Base-by-base conservation (phyloP, 2,329 filamentous ascomycete genomes). In the Drechslerella coelobrocha region DNA sequence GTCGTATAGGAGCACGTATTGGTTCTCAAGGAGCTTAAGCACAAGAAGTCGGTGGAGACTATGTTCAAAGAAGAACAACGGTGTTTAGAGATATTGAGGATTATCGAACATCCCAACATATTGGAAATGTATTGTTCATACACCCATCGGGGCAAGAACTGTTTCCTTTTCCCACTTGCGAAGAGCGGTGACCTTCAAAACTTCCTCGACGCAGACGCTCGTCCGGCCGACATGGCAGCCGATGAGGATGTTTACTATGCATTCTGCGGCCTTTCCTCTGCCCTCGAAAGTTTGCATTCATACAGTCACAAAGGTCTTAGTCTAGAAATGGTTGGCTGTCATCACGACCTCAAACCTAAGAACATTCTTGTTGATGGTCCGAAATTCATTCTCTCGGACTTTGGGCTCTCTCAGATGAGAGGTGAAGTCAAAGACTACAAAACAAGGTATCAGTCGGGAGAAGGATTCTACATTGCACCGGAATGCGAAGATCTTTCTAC, bases 341-440 rank as follows among this genome's bases (percentile, higher is more conserved):
- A 78, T 61, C 75, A 77, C 34, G 77, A 78, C 29, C 52, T 78
- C 1, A 63, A 72, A n/a, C 77, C 77, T 8, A 19, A 31, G 4
- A 78, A 78, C 54, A 74, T 78, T 34, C 72, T 78, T 12, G 68
- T 78, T n/a, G 48, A 51, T 27, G 34, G 47, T 1, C 47, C 61
- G 1, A 74, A 29, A 2, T 76, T 78, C 45, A 59, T 77, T 50
- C 69, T 78, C 2, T 69, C 75, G 3, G 77, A 78, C 52, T 77
- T 77, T 59, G 76, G 75, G 1, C 66, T 78, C 17, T 65, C 66
- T 2, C 59, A 52, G 10, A 34, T 78, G 14, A 51, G 41, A 39
- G 12, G 6, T 6, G 19, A 10, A 2, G 43, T 65, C 2, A 39
- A 73, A n/a, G 45, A 41, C 4, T 75, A 74, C 14, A 29, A 48